A percentile compares a stretch with the other conserved stretches of the same genome.
Evolutionary conservation across 2,329 filamentous ascomycete species (phyloP).

Genomic region (Trichoderma sp.): DNA sequence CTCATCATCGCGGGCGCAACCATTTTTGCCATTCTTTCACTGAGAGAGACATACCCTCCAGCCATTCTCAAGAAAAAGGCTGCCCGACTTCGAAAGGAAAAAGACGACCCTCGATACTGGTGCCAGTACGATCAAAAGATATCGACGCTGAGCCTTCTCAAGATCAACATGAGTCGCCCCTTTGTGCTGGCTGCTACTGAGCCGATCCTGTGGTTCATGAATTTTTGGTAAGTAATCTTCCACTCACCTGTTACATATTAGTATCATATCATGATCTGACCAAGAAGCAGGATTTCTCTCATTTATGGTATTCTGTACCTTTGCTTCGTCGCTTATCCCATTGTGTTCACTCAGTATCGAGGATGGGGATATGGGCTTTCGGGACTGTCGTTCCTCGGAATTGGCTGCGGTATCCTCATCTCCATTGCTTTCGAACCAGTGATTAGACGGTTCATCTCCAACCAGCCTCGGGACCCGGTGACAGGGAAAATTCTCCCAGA

Average conservation of each 20-base stretch:
- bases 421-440: slow-evolving; percentile 69
- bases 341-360: slow-evolving; percentile 74
- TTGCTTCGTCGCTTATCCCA: slow-evolving; percentile 88
- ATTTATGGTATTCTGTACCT: slow-evolving; percentile 88
- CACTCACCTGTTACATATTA: background rate
- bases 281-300: slow-evolving; percentile 66
- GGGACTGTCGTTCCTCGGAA: slow-evolving; percentile 77
- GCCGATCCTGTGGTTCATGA: slow-evolving; percentile 76
- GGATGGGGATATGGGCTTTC: slow-evolving; percentile 76
- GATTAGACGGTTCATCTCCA: slow-evolving; percentile 76
- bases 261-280: background rate
- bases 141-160: slow-evolving; percentile 68
- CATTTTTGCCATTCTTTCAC: slow-evolving; percentile 59
- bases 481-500: slow-evolving; percentile 78
- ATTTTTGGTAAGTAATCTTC: slow-evolving; percentile 57
- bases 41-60: slow-evolving; percentile 79
- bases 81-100: slow-evolving; percentile 66
- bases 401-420: slow-evolving; percentile 65
- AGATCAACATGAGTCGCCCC: slow-evolving; percentile 75
- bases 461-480: slow-evolving; percentile 71
- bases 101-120: slow-evolving; percentile 74
- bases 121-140: slow-evolving; percentile 76
- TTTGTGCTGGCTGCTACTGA: slow-evolving; percentile 79
- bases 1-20: slow-evolving; percentile 71
- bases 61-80: slow-evolving; percentile 70